phyloP scores from a whole-genome alignment of 805 yeast genomes.

The Saccharomycopsis vini region DNA sequence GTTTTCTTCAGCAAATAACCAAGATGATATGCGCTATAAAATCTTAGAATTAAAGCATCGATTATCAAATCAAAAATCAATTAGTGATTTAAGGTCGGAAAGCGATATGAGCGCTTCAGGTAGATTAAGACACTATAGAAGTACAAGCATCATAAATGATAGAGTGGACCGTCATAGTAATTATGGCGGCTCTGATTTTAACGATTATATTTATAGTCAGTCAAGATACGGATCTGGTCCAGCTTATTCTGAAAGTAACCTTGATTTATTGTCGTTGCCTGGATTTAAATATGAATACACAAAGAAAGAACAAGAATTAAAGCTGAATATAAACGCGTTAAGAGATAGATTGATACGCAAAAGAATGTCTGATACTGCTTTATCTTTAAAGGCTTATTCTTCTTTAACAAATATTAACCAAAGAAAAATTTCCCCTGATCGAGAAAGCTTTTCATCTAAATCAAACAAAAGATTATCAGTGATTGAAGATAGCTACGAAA shows the following conservation, averaged over 20 bases:
- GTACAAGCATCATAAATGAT: constrained; percentile 14
- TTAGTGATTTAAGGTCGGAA: constrained; percentile 15
- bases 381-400: constrained; percentile 12
- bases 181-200: constrained; percentile 1
- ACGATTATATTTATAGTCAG: constrained; percentile 4
- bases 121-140: constrained; percentile 10
- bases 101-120: constrained; percentile 7
- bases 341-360: constrained; percentile 15
- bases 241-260: constrained; percentile 4
- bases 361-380: constrained; percentile 18
- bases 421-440: background rate
- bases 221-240: background rate
- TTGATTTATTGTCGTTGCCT: constrained; percentile 14
- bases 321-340: constrained; percentile 16
- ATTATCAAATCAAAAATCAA: constrained; percentile 14
- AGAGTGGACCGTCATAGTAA: constrained; percentile 9
- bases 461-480: constrained; percentile 11
- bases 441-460: background rate
- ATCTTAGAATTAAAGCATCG: constrained; percentile 11
- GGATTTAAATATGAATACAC: constrained; percentile 12
- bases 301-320: constrained; percentile 16
- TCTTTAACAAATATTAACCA: background rate
- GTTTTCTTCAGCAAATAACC: background rate
- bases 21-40: constrained; percentile 12
- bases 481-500: constrained; percentile 16